Base-by-base conservation (phyloP, 768 basidiomycete species). In the Clitopilus hobsonii region DNA sequence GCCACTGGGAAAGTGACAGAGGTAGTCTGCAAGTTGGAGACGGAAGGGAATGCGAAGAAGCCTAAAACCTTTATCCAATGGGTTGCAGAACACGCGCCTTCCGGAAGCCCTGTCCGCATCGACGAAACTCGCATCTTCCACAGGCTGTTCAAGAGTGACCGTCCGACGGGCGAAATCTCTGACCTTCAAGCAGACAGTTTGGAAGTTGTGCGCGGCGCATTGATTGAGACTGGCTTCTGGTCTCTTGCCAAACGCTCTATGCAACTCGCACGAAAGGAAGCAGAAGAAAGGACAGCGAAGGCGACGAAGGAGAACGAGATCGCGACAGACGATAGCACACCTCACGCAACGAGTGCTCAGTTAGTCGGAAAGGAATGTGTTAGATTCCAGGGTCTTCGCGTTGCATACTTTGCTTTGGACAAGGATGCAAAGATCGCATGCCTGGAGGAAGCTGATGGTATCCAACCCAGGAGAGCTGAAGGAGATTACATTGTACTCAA, bases 1-100 rank as follows among this genome's bases (percentile, higher is more conserved):
- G 63, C 68, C 2, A 85, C 85, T 0, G 91, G 93, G 22, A 72
- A 83, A 51, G 88, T 97, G 5, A 76, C 76, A 3, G 94, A 96
- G 69, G 81, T 99, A 52, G 68, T 88, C 50, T 91, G 88, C 69
- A 80, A 76, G 52, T 72, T 94, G 27, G 94, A 98, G 68, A 83
- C 91, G 56, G 79, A 78, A 32, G 83, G 81, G 8, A 64, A 74
- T 14, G 64, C 73, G 14, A 84, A 82, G 69, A 98, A 96, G 69
- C 89, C 91, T 11, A 98, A 96, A 66, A 85, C 93, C 26, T 98
- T 85, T 71, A 93, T 98, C 63, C 96, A 98, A 65, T 99, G 96
- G 96, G 92, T 99, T 13, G 93, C 91, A 23, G 88, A 91, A 65
- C 89, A 94, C 66, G 70, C 77, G 6, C 72, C 83, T 20, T 86